These are phyloP conservation scores for Aspergillus cavernicola DNA, from an alignment of 495 filamentous ascomycete genomes.

Conservation along the genomic window DNA sequence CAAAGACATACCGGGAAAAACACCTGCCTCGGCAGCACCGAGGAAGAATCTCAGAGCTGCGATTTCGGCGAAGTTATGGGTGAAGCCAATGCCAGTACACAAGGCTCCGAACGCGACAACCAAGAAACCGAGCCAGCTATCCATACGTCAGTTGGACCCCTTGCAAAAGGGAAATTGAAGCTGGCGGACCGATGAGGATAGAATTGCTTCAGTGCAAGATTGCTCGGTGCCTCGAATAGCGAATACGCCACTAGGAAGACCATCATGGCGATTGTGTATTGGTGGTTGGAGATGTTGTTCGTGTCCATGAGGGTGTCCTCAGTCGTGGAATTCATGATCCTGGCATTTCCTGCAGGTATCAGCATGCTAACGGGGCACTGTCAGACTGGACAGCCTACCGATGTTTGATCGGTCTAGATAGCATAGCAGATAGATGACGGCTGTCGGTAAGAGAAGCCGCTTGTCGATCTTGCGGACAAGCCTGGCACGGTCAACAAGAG, in stretches of 20 bases:
- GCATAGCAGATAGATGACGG: conserved; percentile 60
- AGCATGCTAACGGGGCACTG: background rate
- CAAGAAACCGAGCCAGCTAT: background rate
- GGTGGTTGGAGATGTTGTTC: conserved; percentile 56
- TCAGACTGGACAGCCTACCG: too few relatives aligned
- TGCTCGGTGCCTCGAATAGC: background rate
- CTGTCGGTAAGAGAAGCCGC: conserved; percentile 54
- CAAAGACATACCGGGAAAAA: background rate
- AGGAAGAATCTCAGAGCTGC: background rate
- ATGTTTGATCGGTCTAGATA: conserved; percentile 67
- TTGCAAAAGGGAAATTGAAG: too few relatives aligned
- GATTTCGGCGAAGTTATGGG: background rate
- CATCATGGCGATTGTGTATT: conserved; percentile 39
- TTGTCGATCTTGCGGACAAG: conserved; percentile 58
- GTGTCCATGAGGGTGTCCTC: conserved; percentile 59
- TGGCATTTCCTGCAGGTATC: conserved; percentile 48
- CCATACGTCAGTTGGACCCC: background rate
- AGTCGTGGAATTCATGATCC: conserved; percentile 56
- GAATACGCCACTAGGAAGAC: conserved; percentile 4
- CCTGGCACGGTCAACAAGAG: background rate
- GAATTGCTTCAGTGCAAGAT: background rate
- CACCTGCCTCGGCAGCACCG: background rate
- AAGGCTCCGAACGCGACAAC: background rate
- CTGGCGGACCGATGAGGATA: background rate
- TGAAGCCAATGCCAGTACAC: background rate